These are phyloP conservation scores for Ustilago curta DNA, from an alignment of 1,284 basidiomycete species.

Conservation along the genomic window DNA sequence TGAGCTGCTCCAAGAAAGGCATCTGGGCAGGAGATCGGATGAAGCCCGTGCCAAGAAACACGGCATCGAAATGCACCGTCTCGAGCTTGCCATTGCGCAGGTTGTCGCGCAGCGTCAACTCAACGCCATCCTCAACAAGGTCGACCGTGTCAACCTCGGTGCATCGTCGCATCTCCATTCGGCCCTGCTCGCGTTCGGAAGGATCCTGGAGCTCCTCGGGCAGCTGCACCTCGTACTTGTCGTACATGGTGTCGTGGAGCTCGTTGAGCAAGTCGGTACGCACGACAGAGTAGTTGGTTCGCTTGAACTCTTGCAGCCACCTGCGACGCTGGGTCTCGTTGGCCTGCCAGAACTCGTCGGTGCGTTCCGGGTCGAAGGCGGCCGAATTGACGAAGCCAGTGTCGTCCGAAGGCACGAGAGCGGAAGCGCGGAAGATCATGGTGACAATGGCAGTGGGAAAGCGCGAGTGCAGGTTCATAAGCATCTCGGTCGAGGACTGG, in stretches of 20 bases:
- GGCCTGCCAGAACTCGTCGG: conserved; percentile 65
- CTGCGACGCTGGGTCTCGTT: conserved; percentile 49
- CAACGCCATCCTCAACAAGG: conserved; percentile 29
- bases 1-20: conserved; percentile 55
- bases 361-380: conserved; percentile 67
- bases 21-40: conserved; percentile 48
- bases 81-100: conserved; percentile 35
- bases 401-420: conserved; percentile 66
- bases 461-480: conserved; percentile 61
- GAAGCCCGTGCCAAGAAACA: conserved; percentile 67
- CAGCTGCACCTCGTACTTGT: conserved; percentile 55
- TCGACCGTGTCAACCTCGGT: conserved; percentile 42
- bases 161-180: conserved; percentile 47
- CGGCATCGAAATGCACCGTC: conserved; percentile 57
- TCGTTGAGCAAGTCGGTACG: conserved; percentile 61
- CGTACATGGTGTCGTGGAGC: conserved; percentile 63
- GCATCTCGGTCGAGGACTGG: conserved; percentile 66
- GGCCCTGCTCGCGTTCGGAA: conserved; percentile 38
- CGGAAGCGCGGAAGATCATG: conserved; percentile 65
- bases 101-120: conserved; percentile 41
- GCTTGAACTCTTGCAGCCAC: conserved; percentile 65
- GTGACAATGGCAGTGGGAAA: conserved; percentile 64
- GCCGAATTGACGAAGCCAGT: conserved; percentile 66
- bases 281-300: conserved; percentile 68
- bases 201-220: conserved; percentile 62